Evolutionary conservation across 352 stramenopile species (phyloP).

Genomic region (Phytophthora ramorum): DNA sequence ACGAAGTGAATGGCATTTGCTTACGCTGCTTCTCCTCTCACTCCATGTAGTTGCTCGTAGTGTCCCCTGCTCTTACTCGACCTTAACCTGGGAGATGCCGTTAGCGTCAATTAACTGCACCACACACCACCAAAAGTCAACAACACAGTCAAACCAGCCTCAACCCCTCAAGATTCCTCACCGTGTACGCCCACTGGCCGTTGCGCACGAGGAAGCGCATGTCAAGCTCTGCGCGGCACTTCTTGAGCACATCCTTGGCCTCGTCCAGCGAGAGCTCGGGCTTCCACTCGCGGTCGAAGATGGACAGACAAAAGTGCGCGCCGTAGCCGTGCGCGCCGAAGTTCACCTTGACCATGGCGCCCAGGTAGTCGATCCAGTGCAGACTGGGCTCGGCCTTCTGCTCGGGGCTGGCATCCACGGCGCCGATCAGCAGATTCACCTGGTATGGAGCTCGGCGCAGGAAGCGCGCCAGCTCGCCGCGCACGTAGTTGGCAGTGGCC

Average conservation of each 20-base stretch:
- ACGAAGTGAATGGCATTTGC: slow-evolving; percentile 28
- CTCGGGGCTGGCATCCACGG: slow-evolving; percentile 55
- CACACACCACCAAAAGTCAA: slow-evolving; percentile 2
- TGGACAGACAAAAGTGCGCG: slow-evolving; percentile 85
- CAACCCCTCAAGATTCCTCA: slow-evolving; percentile 16
- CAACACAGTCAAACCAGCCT: neutral
- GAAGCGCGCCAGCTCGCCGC: slow-evolving; percentile 79
- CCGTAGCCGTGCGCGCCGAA: slow-evolving; percentile 89
- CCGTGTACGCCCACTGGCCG: slow-evolving; percentile 86
- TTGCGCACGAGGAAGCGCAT: slow-evolving; percentile 89
- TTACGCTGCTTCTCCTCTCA: slow-evolving; percentile 14
- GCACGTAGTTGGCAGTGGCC: slow-evolving; percentile 87
- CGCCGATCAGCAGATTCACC: slow-evolving; percentile 86
- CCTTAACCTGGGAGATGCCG: slow-evolving; percentile 69
- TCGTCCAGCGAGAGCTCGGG: slow-evolving; percentile 84
- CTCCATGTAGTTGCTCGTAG: slow-evolving; percentile 6
- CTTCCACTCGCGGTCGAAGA: slow-evolving; percentile 91
- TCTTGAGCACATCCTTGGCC: slow-evolving; percentile 75
- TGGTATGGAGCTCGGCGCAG: slow-evolving; percentile 87
- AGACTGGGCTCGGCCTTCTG: slow-evolving; percentile 62
- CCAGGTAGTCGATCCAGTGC: slow-evolving; percentile 92
- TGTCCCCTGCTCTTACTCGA: slow-evolving; percentile 46
- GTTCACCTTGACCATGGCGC: slow-evolving; percentile 87
- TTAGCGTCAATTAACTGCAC: slow-evolving; percentile 69
- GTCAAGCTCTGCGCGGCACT: slow-evolving; percentile 83